A percentile compares a stretch with the other conserved stretches of the same genome.
These are phyloP conservation scores for Diplocarpon mali DNA, from an alignment of 2,329 filamentous ascomycete species.

Conservation along the genomic window DNA sequence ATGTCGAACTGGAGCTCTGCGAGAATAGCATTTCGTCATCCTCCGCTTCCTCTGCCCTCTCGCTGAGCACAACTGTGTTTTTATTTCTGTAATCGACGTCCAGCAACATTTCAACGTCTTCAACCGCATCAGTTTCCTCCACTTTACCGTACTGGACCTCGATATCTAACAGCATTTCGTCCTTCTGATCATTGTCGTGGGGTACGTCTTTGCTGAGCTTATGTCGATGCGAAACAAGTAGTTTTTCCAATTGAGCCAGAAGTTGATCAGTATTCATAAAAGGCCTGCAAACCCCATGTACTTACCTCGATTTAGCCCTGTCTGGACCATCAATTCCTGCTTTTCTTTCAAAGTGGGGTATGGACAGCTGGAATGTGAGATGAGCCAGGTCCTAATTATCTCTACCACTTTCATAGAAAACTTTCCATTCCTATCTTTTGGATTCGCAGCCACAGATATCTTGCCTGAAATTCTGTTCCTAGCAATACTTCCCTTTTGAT, in stretches of 20 bases:
- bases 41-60: neutral
- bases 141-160: too few species aligned
- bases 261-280: neutral
- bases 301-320: slow-evolving; percentile 3
- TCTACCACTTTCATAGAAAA: slow-evolving; percentile 2
- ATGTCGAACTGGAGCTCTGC: neutral
- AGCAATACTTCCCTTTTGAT: too few species aligned
- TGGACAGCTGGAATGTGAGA: neutral
- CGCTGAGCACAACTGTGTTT: neutral
- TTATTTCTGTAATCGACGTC: neutral
- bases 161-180: too few species aligned
- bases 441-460: neutral
- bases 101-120: neutral
- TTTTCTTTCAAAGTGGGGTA: slow-evolving; percentile 4
- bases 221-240: too few species aligned
- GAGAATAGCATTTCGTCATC: neutral
- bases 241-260: neutral
- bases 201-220: too few species aligned
- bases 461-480: neutral
- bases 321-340: slow-evolving; percentile 3
- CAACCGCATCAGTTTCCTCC: too few species aligned
- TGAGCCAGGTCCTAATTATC: slow-evolving; percentile 2
- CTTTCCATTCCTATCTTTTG: neutral
- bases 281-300: neutral
- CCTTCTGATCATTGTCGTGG: too few species aligned